Conservation (phyloP, 179 eudicot genomes). For the Corrigiola litoralis region DNA sequence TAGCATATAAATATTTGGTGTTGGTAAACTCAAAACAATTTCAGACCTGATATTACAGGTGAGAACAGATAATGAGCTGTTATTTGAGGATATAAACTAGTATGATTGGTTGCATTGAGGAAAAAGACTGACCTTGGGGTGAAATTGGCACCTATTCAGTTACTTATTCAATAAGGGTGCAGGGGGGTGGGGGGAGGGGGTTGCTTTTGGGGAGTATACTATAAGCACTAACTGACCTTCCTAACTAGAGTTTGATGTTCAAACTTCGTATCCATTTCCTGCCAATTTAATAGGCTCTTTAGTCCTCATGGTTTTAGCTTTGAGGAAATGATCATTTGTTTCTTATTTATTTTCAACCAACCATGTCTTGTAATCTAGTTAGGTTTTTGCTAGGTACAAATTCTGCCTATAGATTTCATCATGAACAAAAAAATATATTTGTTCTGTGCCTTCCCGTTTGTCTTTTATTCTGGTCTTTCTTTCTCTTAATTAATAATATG, state of each 20-base stretch:
- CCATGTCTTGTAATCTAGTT: too few relatives aligned
- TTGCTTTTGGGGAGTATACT: too few relatives aligned
- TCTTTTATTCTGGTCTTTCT: not conserved
- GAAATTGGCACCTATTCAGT: not conserved
- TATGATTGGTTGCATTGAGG: not conserved
- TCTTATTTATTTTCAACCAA: not conserved
- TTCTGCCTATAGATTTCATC: not conserved
- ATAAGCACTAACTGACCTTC: too few relatives aligned
- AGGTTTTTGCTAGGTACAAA: not conserved
- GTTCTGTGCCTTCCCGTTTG: not conserved
- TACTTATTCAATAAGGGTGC: too few relatives aligned
- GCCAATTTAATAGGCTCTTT: not conserved
- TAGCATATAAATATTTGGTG: too few relatives aligned
- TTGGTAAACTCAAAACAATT: too few relatives aligned
- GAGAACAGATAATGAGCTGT: too few relatives aligned
- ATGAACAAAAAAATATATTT: not conserved
- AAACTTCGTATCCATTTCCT: not conserved
- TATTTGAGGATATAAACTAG: not conserved
- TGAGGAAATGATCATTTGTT: not conserved
- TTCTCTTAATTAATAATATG: too few relatives aligned
- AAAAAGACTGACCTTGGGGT: not conserved
- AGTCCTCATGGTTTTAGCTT: not conserved
- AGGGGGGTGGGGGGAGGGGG: too few relatives aligned
- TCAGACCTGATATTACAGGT: too few relatives aligned
- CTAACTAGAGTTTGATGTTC: too few relatives aligned